A percentile compares a stretch with the other conserved stretches of the same genome.
These are phyloP conservation scores for Gloeostereum incarnatum DNA, from an alignment of 768 basidiomycete species.

Conservation along the genomic window DNA sequence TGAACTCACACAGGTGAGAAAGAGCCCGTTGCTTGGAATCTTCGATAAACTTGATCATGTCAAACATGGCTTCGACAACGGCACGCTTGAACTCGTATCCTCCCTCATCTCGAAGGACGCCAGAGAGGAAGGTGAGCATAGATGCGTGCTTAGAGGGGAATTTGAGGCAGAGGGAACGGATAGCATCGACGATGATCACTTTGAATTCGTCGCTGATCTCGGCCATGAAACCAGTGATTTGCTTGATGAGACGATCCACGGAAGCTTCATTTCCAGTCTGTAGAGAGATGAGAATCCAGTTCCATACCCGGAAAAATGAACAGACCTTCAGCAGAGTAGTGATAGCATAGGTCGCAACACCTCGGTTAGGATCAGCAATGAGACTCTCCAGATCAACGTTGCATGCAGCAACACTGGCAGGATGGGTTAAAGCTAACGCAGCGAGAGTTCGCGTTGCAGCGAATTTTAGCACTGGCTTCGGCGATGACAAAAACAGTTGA, in stretches of 20 bases:
- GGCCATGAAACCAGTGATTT: constrained; percentile 97
- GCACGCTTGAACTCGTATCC: constrained; percentile 99
- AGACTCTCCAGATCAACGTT: constrained; percentile 96
- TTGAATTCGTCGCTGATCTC: constrained; percentile 99
- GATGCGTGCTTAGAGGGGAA: constrained; percentile 95
- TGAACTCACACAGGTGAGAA: constrained; percentile 98
- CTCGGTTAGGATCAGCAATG: constrained; percentile 91
- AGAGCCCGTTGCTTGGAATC: constrained; percentile 97
- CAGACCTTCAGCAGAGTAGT: constrained; percentile 91
- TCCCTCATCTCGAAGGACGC: constrained; percentile 94
- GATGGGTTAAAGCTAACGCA: constrained; percentile 78
- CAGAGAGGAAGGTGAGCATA: constrained; percentile 96
- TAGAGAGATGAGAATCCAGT: constrained; percentile 9
- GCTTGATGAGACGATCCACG: constrained; percentile 97
- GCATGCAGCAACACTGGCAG: constrained; percentile 79
- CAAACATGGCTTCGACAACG: constrained; percentile 98
- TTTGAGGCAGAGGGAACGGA: constrained; percentile 96
- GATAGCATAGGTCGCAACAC: constrained; percentile 97
- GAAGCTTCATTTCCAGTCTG: constrained; percentile 99
- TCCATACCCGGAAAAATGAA: constrained; percentile 1
- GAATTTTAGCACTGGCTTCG: constrained; percentile 92
- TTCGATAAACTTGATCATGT: constrained; percentile 97
- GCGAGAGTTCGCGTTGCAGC: constrained; percentile 95
- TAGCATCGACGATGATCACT: constrained; percentile 98
- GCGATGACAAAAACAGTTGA: constrained; percentile 92